phyloP scores from a whole-genome alignment of 2,329 filamentous ascomycete genomes.

The Fusarium luffae region DNA sequence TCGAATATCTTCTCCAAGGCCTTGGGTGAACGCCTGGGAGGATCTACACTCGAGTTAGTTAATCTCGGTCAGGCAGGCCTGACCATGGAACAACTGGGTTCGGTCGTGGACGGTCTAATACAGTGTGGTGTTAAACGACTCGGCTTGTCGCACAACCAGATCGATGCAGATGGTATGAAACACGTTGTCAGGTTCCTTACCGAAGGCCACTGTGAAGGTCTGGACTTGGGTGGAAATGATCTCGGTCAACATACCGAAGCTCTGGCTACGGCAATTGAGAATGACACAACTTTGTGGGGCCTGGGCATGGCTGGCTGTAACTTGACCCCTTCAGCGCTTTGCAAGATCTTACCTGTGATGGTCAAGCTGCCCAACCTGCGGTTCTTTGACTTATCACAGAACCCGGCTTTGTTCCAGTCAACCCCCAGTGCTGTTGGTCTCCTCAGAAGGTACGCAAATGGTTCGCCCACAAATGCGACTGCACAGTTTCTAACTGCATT shows the following conservation, averaged over 20 bases:
- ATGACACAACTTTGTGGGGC: constrained; percentile 75
- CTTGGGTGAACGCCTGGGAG: constrained; percentile 79
- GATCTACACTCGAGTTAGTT: constrained; percentile 81
- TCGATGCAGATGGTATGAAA: constrained; percentile 78
- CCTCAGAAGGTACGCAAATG: constrained; percentile 73
- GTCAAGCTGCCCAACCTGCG: constrained; percentile 77
- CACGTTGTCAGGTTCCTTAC: constrained; percentile 82
- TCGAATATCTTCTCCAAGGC: constrained; percentile 78
- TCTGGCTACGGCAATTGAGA: constrained; percentile 63
- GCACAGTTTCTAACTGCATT: constrained; percentile 11
- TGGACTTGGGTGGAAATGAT: constrained; percentile 91
- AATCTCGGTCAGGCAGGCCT: constrained; percentile 84
- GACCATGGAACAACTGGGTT: constrained; percentile 75
- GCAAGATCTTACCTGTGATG: constrained; percentile 79
- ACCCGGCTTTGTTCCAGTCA: constrained; percentile 79
- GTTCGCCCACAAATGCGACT: neutral
- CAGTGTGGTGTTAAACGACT: constrained; percentile 81
- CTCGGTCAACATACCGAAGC: constrained; percentile 65
- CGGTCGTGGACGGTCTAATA: constrained; percentile 84
- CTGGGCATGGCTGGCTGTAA: constrained; percentile 89
- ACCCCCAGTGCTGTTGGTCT: constrained; percentile 79
- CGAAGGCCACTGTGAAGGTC: constrained; percentile 81
- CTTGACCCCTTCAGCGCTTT: constrained; percentile 77
- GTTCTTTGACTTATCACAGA: constrained; percentile 93
- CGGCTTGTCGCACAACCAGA: constrained; percentile 83